These are phyloP conservation scores for Basipetospora chlamydospora DNA, from an alignment of 2,329 filamentous ascomycete genomes.

Conservation along the genomic window DNA sequence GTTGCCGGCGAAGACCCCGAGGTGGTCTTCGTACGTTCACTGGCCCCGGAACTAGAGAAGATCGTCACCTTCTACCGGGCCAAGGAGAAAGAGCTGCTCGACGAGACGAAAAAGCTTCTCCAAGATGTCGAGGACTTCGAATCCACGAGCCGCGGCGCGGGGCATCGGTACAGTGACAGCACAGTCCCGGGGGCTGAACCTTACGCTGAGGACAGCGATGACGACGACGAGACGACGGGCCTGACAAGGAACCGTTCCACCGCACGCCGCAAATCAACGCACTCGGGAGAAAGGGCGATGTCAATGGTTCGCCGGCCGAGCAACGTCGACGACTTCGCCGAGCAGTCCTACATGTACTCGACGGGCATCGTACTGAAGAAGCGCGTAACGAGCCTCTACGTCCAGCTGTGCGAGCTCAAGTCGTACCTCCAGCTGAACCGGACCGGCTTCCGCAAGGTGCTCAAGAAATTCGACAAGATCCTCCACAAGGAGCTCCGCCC, in stretches of 20 bases:
- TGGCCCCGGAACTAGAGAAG: slow-evolving; percentile 87
- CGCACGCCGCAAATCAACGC: slow-evolving; percentile 10
- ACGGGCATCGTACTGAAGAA: slow-evolving; percentile 83
- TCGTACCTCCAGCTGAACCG: slow-evolving; percentile 93
- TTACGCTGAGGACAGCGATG: slow-evolving; percentile 54
- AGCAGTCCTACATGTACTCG: slow-evolving; percentile 52
- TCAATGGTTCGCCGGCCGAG: slow-evolving; percentile 48
- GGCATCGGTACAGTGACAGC: slow-evolving; percentile 31
- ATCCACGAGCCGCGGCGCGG: slow-evolving; percentile 26
- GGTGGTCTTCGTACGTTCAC: slow-evolving; percentile 61
- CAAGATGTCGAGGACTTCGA: slow-evolving; percentile 58
- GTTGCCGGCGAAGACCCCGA: slow-evolving; percentile 65
- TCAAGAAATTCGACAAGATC: slow-evolving; percentile 99
- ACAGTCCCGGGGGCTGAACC: too few relatives aligned
- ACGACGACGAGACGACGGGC: slow-evolving; percentile 44
- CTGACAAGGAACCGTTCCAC: slow-evolving; percentile 31
- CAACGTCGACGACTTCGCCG: slow-evolving; percentile 64
- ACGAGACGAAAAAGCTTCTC: slow-evolving; percentile 65
- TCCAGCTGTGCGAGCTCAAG: slow-evolving; percentile 86
- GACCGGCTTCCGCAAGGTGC: slow-evolving; percentile 87
- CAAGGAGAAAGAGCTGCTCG: slow-evolving; percentile 78
- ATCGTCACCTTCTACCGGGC: slow-evolving; percentile 79
- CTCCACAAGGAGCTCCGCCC: slow-evolving; percentile 67
- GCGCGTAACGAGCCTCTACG: slow-evolving; percentile 73
- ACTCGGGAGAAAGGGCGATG: too few relatives aligned